Percentiles rank a stretch among this genome's conserved stretches.
phyloP scores from a whole-genome alignment of 2,329 filamentous ascomycete species.

The Bipolaris zeicola region DNA sequence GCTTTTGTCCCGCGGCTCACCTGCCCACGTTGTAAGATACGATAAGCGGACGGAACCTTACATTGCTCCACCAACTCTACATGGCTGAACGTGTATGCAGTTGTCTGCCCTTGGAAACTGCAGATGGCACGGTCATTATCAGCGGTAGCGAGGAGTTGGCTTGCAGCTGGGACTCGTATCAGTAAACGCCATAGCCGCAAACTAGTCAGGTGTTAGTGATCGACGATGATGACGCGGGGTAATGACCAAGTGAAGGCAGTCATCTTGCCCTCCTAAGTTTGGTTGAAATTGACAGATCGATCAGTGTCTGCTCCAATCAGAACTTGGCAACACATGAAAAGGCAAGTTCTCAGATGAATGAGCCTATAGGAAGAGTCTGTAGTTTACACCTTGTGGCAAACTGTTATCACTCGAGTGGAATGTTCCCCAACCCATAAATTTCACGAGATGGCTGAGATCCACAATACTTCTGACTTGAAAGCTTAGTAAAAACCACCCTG shows the following conservation, averaged over 20 bases:
- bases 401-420: neutral
- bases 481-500: neutral
- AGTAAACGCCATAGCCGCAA: slow-evolving; percentile 6
- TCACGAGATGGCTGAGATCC: neutral
- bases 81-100: slow-evolving; percentile 5
- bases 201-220: slow-evolving; percentile 6
- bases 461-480: neutral
- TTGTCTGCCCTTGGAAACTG: neutral
- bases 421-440: neutral
- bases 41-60: neutral
- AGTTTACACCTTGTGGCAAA: no score
- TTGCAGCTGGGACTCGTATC: slow-evolving; percentile 8
- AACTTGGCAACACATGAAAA: neutral
- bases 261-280: neutral
- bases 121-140: neutral
- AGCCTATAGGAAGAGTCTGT: neutral
- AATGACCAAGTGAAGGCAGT: neutral
- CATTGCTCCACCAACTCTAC: neutral
- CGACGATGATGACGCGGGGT: slow-evolving; percentile 2
- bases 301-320: neutral
- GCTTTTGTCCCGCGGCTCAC: neutral
- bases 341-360: neutral
- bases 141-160: slow-evolving; percentile 1
- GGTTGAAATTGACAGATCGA: neutral
- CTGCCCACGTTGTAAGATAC: neutral